These are phyloP conservation scores for Dactylellina cionopaga DNA, from an alignment of 2,329 filamentous ascomycete genomes.

Conservation along the genomic window DNA sequence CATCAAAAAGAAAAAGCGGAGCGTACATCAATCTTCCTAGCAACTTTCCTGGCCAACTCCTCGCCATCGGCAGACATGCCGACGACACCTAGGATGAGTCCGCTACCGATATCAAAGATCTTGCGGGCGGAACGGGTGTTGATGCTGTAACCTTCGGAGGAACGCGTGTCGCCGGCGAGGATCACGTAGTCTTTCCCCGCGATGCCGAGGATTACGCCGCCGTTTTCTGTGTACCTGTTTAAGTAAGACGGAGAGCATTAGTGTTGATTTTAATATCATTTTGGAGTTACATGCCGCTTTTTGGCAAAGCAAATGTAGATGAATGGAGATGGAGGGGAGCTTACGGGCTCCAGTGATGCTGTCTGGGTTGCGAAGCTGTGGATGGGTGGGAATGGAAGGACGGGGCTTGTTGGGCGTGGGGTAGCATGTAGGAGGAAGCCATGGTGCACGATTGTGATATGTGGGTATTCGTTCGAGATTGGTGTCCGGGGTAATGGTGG, in stretches of 20 bases:
- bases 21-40: conserved; percentile 57
- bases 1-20: too few relatives aligned
- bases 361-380: conserved; percentile 50
- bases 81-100: conserved; percentile 91
- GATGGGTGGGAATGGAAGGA: conserved; percentile 34
- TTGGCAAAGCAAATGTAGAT: conserved; percentile 7
- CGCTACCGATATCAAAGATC: conserved; percentile 95
- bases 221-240: conserved; percentile 92
- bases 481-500: neutral
- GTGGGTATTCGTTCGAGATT: neutral
- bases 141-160: conserved; percentile 97
- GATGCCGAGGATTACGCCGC: conserved; percentile 94
- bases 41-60: conserved; percentile 70
- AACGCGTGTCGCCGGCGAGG: conserved; percentile 95
- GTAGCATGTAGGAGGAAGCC: conserved; percentile 50
- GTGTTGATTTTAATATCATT: conserved; percentile 29
- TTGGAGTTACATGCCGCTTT: neutral
- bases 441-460: conserved; percentile 16
- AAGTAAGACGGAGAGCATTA: too few relatives aligned
- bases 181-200: conserved; percentile 93
- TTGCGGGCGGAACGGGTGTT: conserved; percentile 96
- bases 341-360: conserved; percentile 57
- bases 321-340: conserved; percentile 18
- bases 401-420: conserved; percentile 25
- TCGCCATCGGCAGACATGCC: conserved; percentile 95